A percentile compares a stretch with the other conserved stretches of the same genome.
phyloP scores from a whole-genome alignment of 2,329 filamentous ascomycete genomes.

The Stenocarpella maydis region DNA sequence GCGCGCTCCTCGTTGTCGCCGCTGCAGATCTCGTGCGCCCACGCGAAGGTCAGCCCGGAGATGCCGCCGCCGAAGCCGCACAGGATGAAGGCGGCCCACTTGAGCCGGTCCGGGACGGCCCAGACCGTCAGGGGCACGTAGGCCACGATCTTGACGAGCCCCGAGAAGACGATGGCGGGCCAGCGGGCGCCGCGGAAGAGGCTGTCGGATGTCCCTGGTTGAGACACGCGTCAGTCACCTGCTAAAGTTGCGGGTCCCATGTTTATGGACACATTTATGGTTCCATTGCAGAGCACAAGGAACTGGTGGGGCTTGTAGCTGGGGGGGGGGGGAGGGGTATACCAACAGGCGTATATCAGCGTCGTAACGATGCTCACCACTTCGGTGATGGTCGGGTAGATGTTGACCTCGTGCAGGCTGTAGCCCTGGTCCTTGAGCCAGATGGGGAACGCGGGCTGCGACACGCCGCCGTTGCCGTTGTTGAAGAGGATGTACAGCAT shows the following conservation, averaged over 20 bases:
- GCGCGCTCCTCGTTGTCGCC: constrained; percentile 70
- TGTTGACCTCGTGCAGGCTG: constrained; percentile 53
- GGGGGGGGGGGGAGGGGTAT: no score
- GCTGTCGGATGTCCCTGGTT: constrained; percentile 62
- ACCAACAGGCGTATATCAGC: constrained; percentile 65
- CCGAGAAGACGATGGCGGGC: constrained; percentile 69
- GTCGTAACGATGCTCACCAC: constrained; percentile 65
- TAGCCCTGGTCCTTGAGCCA: constrained; percentile 57
- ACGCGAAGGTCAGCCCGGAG: constrained; percentile 55
- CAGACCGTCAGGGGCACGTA: constrained; percentile 52
- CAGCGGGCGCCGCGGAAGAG: constrained; percentile 66
- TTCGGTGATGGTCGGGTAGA: constrained; percentile 66
- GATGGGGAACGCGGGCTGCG: constrained; percentile 63
- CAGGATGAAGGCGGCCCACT: constrained; percentile 70
- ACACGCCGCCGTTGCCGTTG: constrained; percentile 58
- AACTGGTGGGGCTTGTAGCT: no score
- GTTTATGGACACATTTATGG: no score
- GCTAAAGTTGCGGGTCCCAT: no score
- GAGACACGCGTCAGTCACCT: no score
- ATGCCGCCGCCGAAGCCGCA: constrained; percentile 59
- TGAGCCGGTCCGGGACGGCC: constrained; percentile 61
- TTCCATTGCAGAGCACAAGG: no score
- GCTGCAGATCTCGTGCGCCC: constrained; percentile 59
- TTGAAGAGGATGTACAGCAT: constrained; percentile 71
- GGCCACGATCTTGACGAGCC: constrained; percentile 52